Conservation (phyloP, 2,329 filamentous ascomycete genomes). For the Bipolaris zeicola region DNA sequence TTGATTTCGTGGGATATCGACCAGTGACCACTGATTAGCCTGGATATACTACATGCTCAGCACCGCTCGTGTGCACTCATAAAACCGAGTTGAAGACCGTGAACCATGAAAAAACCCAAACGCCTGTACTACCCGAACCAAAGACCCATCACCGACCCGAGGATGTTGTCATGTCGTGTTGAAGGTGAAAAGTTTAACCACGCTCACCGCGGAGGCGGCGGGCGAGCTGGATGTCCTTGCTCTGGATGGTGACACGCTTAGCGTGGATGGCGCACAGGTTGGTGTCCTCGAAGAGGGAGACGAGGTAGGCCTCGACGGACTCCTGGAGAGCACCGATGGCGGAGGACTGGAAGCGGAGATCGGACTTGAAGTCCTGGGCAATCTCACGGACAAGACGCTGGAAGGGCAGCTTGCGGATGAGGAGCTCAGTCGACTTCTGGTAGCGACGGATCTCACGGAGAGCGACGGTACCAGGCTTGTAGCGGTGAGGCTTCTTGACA, state of each 20-base stretch:
- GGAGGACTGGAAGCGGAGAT: conserved; percentile 94
- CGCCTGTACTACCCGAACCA: conserved; percentile 41
- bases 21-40: conserved; percentile 46
- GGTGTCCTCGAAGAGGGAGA: conserved; percentile 94
- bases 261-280: conserved; percentile 97
- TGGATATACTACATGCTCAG: conserved; percentile 49
- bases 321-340: conserved; percentile 93
- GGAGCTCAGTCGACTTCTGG: conserved; percentile 85
- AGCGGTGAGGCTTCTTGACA: conserved; percentile 63
- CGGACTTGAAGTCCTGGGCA: conserved; percentile 66
- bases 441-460: conserved; percentile 90
- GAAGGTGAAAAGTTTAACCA: conserved; percentile 50
- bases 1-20: conserved; percentile 42
- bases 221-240: conserved; percentile 96
- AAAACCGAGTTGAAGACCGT: conserved; percentile 45
- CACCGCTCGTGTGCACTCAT: conserved; percentile 45
- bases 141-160: conserved; percentile 33
- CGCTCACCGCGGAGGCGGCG: conserved; percentile 61
- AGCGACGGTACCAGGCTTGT: conserved; percentile 72
- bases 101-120: conserved; percentile 45
- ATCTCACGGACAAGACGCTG: conserved; percentile 80
- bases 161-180: conserved; percentile 33
- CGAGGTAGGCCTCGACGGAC: conserved; percentile 92
- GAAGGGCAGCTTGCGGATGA: conserved; percentile 82
- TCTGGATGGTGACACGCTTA: conserved; percentile 93